Base-by-base conservation (phyloP, 164 flowering plant genomes). In the Liquidambar formosana region DNA sequence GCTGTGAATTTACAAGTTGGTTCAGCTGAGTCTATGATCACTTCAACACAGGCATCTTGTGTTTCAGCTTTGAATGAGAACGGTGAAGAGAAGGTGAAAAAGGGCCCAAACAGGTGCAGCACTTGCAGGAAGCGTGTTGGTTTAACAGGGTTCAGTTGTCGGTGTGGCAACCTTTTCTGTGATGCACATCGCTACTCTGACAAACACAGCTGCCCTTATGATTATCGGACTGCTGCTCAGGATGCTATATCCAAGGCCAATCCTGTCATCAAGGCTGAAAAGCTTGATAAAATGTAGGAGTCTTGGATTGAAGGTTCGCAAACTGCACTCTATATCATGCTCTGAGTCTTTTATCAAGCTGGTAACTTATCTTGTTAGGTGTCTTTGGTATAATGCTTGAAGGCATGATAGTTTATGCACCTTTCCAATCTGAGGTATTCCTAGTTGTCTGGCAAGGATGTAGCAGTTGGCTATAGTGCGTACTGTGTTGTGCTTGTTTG, bases 111-210 rank as follows among this genome's bases (percentile, higher is more conserved):
- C 8, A 66, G 80, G 22, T 80, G 83, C 71, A 49, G 21, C 54
- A 57, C 72, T 46, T 80, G 83, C 72, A 57, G 61, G 23, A 80
- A 80, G 54, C 71, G 83, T 10, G 72, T 80, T 18, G 80, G 83
- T 43, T 57, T 80, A 49, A 74, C 80, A 0, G 82, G 82, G 1
- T 79, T 79, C 68, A 77, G 58, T 25, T 80, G 83, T 44, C 66
- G 72, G 26, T 77, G 80, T 51, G 83, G 83, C 10, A 66, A 67
- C 48, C 62, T 75, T 14, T 80, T 77, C 64, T 77, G 80, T 38
- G 26, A 67, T 13, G 26, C 60, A 5, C 78, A 80, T 64, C 78
- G 80, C 46, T 75, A 77, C 76, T 72, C 78, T 0, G 83, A 80
- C 70, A 77, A 76, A 59, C 80, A 79, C 18, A 70, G 63, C 5